Conservation (phyloP, 495 filamentous ascomycete species). For the Penicillium diatomitis region DNA sequence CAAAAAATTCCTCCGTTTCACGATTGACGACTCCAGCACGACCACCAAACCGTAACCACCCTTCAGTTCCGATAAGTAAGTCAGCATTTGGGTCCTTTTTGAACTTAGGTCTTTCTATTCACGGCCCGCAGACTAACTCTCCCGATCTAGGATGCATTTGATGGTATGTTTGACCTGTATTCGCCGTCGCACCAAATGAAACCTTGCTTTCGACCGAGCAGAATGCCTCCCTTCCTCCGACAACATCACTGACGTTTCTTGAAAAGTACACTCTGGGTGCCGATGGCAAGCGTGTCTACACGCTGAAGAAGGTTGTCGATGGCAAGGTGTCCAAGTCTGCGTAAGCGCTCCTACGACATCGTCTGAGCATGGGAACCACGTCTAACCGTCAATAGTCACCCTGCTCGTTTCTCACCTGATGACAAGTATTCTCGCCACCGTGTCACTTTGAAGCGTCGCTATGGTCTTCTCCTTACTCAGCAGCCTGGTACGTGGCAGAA, state of each 20-base stretch:
- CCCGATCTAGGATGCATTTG: slow-evolving; percentile 41
- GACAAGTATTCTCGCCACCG: slow-evolving; percentile 95
- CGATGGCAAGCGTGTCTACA: slow-evolving; percentile 79
- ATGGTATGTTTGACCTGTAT: slow-evolving; percentile 27
- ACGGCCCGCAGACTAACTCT: background rate
- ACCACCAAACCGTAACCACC: slow-evolving; percentile 1
- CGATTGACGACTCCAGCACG: slow-evolving; percentile 6
- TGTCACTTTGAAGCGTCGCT: slow-evolving; percentile 86
- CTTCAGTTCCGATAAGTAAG: slow-evolving; percentile 24
- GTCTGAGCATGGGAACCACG: background rate
- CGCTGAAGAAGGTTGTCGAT: slow-evolving; percentile 46
- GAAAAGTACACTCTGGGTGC: slow-evolving; percentile 64
- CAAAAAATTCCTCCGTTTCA: slow-evolving; percentile 27
- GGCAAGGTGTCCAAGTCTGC: slow-evolving; percentile 87
- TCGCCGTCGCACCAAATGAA: background rate
- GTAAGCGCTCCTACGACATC: slow-evolving; percentile 1
- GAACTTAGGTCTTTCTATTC: too few relatives aligned
- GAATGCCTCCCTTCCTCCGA: background rate
- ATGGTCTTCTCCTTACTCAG: slow-evolving; percentile 77
- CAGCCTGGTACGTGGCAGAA: slow-evolving; percentile 41
- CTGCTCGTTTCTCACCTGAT: slow-evolving; percentile 92
- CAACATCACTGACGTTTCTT: slow-evolving; percentile 5
- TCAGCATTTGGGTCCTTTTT: background rate
- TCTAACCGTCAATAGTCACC: slow-evolving; percentile 44
- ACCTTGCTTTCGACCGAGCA: slow-evolving; percentile 1